Evolutionary conservation across 2,329 filamentous ascomycete genomes (phyloP).

Genomic region (Stemphylium vesicarium): DNA sequence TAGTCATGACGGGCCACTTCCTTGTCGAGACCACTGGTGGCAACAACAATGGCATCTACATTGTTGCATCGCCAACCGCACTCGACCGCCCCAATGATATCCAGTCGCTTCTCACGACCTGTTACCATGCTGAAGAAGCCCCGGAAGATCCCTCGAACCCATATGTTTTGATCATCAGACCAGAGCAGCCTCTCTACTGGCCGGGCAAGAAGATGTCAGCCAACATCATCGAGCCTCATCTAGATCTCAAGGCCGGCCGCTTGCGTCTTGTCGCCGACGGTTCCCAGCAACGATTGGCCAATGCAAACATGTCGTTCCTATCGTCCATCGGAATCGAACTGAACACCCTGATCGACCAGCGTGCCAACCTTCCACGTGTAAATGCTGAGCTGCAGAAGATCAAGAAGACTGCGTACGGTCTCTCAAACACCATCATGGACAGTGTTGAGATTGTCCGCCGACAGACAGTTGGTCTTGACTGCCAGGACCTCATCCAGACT

Average conservation of each 20-base stretch:
- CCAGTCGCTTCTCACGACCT: constrained; percentile 81
- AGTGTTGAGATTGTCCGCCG: constrained; percentile 91
- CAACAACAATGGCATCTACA: constrained; percentile 72
- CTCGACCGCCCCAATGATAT: constrained; percentile 80
- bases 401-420: constrained; percentile 91
- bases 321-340: constrained; percentile 83
- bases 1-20: constrained; percentile 85
- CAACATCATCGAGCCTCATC: constrained; percentile 75
- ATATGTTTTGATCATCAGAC: constrained; percentile 84
- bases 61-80: constrained; percentile 84
- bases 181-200: constrained; percentile 81
- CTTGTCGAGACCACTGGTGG: constrained; percentile 76
- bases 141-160: constrained; percentile 78
- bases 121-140: constrained; percentile 71
- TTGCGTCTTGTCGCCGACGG: constrained; percentile 88
- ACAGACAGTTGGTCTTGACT: constrained; percentile 83
- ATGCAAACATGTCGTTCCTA: constrained; percentile 78
- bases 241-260: constrained; percentile 86
- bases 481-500: constrained; percentile 94
- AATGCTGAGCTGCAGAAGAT: constrained; percentile 91
- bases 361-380: constrained; percentile 91
- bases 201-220: constrained; percentile 76
- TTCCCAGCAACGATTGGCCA: constrained; percentile 76
- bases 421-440: constrained; percentile 98
- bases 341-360: constrained; percentile 87